These are phyloP conservation scores for Prunus dulcis DNA, from an alignment of 306 rosid species.

Conservation along the genomic window DNA sequence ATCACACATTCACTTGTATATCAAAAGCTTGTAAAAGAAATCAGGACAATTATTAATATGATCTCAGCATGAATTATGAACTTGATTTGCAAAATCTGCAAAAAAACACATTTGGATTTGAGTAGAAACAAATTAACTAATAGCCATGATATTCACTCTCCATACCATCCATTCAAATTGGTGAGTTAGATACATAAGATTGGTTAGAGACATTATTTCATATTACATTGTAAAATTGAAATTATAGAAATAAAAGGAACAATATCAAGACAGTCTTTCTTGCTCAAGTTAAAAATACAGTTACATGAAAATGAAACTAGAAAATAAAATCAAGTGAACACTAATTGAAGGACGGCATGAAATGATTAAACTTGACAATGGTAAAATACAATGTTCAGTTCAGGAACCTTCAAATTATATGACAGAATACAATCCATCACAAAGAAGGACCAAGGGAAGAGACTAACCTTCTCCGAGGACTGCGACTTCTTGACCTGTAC, in stretches of 20 bases:
- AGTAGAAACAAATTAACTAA: neutral
- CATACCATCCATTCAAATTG: neutral
- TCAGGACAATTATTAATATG: too few species aligned
- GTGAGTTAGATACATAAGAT: neutral
- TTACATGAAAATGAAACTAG: neutral
- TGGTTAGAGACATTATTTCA: too few species aligned
- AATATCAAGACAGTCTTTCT: too few species aligned
- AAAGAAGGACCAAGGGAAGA: neutral
- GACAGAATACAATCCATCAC: neutral
- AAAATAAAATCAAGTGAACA: neutral
- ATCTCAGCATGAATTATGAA: too few species aligned
- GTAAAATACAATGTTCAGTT: neutral
- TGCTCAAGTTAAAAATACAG: neutral
- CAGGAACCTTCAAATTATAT: neutral
- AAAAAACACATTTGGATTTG: too few species aligned
- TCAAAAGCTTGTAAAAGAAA: neutral
- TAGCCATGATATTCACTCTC: neutral
- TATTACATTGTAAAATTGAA: too few species aligned
- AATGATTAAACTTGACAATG: neutral
- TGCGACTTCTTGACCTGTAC: conserved; percentile 70
- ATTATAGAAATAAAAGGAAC: too few species aligned
- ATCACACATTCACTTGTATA: neutral
- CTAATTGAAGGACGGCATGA: neutral
- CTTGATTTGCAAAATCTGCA: neutral
- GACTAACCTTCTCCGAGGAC: conserved; percentile 66